phyloP scores from a whole-genome alignment of 2,329 filamentous ascomycete species.

The Fusarium lyarnte region DNA sequence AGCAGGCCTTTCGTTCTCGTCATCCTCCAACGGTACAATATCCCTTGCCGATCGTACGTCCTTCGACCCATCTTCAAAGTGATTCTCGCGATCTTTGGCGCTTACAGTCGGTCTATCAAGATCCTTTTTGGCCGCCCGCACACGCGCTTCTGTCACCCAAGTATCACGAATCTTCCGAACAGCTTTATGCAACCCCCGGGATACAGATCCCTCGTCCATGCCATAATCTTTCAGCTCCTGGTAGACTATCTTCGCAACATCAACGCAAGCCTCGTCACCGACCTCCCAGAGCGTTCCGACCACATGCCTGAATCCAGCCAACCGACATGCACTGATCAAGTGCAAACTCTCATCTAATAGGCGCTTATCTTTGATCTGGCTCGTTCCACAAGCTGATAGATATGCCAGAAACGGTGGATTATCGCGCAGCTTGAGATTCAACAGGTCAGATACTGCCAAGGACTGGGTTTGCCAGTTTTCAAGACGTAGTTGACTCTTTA shows the following conservation, averaged over 20 bases:
- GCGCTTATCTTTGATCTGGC: background rate
- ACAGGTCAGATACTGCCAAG: background rate
- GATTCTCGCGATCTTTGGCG: accelerated
- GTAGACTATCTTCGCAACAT: background rate
- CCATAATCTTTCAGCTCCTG: background rate
- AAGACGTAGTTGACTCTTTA: background rate
- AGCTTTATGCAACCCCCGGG: background rate
- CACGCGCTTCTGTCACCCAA: background rate
- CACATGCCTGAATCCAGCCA: background rate
- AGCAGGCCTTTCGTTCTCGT: background rate
- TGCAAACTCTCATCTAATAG: background rate
- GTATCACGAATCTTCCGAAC: background rate
- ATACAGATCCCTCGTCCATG: background rate
- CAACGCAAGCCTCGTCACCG: background rate
- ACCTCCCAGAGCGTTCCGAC: background rate
- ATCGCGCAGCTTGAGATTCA: background rate
- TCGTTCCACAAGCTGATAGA: background rate
- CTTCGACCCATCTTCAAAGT: accelerated
- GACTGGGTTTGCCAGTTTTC: background rate
- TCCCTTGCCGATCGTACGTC: background rate
- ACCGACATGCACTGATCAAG: background rate
- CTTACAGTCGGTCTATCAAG: accelerated
- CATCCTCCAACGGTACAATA: background rate
- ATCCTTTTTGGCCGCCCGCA: background rate
- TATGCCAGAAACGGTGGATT: background rate